Percentiles rank a stretch among this genome's conserved stretches.
Evolutionary conservation across 2,329 filamentous ascomycete genomes (phyloP).

Genomic region (Epichloe hybrida): DNA sequence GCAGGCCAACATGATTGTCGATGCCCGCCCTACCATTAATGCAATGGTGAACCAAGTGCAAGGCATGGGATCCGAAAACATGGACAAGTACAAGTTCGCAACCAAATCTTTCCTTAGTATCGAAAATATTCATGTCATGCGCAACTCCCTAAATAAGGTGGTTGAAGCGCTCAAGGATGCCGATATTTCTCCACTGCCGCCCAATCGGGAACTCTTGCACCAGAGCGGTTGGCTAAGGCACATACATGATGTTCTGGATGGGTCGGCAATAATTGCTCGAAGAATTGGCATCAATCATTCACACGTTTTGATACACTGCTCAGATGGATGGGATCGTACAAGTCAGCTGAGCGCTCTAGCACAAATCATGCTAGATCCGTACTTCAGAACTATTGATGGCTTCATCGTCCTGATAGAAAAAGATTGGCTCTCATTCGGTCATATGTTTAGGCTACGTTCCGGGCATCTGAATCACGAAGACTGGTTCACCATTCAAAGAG

Average conservation of each 20-base stretch:
- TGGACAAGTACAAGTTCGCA: conserved; percentile 91
- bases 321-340: conserved; percentile 95
- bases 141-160: conserved; percentile 75
- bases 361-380: conserved; percentile 89
- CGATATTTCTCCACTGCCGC: conserved; percentile 70
- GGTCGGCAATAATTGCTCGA: conserved; percentile 69
- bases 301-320: conserved; percentile 93
- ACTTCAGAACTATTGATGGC: conserved; percentile 84
- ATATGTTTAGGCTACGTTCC: conserved; percentile 91
- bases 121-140: conserved; percentile 98
- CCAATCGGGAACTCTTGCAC: conserved; percentile 65
- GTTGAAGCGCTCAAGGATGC: conserved; percentile 86
- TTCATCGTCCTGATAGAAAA: conserved; percentile 94
- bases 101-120: conserved; percentile 89
- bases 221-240: conserved; percentile 89
- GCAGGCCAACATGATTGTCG: conserved; percentile 87
- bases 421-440: conserved; percentile 94
- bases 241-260: conserved; percentile 71
- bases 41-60: conserved; percentile 88
- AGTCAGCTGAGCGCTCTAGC: conserved; percentile 85
- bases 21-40: conserved; percentile 88
- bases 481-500: conserved; percentile 83
- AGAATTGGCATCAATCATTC: conserved; percentile 87
- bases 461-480: conserved; percentile 82
- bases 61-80: conserved; percentile 89